phyloP scores from a whole-genome alignment of 2,329 filamentous ascomycete species.

The Colletotrichum horii region DNA sequence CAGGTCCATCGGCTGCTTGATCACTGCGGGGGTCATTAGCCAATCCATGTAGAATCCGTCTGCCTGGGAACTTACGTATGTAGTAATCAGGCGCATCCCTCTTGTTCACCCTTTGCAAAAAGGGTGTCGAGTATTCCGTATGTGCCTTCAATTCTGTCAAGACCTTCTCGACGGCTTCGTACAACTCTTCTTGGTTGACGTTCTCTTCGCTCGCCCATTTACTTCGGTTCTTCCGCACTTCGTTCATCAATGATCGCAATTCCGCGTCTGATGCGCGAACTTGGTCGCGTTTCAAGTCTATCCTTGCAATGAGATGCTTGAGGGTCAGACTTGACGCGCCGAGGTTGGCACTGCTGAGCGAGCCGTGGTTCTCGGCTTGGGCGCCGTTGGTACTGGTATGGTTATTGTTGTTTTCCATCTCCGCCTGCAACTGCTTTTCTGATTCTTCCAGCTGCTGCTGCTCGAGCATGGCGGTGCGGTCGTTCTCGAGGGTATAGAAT shows the following conservation, averaged over 20 bases:
- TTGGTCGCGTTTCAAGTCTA: conserved; percentile 89
- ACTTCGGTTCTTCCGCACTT: conserved; percentile 95
- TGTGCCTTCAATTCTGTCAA: conserved; percentile 96
- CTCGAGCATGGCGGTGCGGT: conserved; percentile 94
- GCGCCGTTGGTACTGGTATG: conserved; percentile 54
- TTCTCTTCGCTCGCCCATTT: conserved; percentile 99
- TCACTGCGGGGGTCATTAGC: conserved; percentile 59
- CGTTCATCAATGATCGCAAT: conserved; percentile 89
- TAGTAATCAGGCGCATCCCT: conserved; percentile 97
- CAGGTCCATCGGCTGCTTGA: conserved; percentile 97
- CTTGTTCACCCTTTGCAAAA: conserved; percentile 93
- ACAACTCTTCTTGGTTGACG: conserved; percentile 95
- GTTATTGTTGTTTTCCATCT: conserved; percentile 76
- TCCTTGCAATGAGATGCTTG: conserved; percentile 95
- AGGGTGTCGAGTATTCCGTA: conserved; percentile 96
- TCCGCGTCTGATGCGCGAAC: conserved; percentile 94
- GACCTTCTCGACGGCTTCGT: conserved; percentile 96
- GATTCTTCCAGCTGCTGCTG: conserved; percentile 97
- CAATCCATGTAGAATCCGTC: not conserved
- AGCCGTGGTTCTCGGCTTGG: conserved; percentile 75
- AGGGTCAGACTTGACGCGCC: conserved; percentile 94
- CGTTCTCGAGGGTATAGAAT: conserved; percentile 94
- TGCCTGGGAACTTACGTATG: conserved; percentile 65
- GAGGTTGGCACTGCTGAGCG: conserved; percentile 90
- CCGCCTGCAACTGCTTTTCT: conserved; percentile 93